These are phyloP conservation scores for Kwoniella shivajii DNA, from an alignment of 1,284 basidiomycete genomes.

Conservation along the genomic window DNA sequence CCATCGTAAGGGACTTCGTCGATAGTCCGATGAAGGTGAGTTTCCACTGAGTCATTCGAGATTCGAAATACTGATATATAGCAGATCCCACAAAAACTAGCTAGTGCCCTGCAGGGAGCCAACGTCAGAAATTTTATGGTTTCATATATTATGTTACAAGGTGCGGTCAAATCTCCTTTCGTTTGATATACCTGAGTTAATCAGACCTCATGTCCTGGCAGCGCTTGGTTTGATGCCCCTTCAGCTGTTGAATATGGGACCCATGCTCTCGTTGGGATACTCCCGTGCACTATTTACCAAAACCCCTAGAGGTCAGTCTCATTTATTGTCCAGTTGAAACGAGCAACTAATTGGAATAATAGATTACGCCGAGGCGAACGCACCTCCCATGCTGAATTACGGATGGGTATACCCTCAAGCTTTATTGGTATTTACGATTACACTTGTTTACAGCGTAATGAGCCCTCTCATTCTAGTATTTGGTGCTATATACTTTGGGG, in stretches of 20 bases:
- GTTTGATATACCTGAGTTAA: background rate
- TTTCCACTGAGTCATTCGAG: background rate
- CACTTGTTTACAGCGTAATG: slow-evolving; percentile 90
- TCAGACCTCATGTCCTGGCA: slow-evolving; percentile 36
- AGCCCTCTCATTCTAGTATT: slow-evolving; percentile 93
- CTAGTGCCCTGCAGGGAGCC: slow-evolving; percentile 72
- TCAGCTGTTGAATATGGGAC: slow-evolving; percentile 85
- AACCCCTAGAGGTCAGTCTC: slow-evolving; percentile 73
- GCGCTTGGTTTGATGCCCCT: slow-evolving; percentile 92
- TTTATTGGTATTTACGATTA: slow-evolving; percentile 92
- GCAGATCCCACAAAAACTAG: slow-evolving; percentile 86
- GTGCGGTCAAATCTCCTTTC: slow-evolving; percentile 48
- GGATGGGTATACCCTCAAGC: slow-evolving; percentile 90
- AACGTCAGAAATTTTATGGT: slow-evolving; percentile 81
- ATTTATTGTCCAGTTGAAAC: slow-evolving; percentile 1
- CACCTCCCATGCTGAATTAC: slow-evolving; percentile 94
- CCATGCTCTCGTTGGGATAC: slow-evolving; percentile 73
- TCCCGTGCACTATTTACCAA: slow-evolving; percentile 69
- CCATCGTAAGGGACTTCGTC: slow-evolving; percentile 80
- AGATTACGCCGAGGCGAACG: slow-evolving; percentile 96
- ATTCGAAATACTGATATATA: background rate
- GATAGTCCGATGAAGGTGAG: slow-evolving; percentile 67
- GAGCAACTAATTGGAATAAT: slow-evolving; percentile 44
- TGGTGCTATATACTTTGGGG: slow-evolving; percentile 90
- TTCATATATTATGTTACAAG: slow-evolving; percentile 92